Percentiles rank a stretch among this genome's conserved stretches.
These are phyloP conservation scores for Mucor piriformis DNA, from an alignment of 371 early-diverging fungal genomes.

Conservation along the genomic window DNA sequence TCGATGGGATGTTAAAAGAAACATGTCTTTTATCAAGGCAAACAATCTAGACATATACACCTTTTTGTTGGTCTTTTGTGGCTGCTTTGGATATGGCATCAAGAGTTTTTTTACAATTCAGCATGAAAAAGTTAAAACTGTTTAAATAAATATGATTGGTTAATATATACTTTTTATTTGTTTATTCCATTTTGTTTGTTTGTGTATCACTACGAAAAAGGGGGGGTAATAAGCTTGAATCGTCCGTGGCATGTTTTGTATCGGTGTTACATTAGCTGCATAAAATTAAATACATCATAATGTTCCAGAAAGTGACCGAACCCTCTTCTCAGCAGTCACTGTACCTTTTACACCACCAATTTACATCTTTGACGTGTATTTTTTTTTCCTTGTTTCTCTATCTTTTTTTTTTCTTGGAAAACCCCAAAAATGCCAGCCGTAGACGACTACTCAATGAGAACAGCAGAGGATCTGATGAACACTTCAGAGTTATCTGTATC, in stretches of 20 bases:
- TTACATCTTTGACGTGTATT: not conserved
- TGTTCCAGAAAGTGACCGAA: not conserved
- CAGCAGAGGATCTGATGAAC: slow-evolving; percentile 19
- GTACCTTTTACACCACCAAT: not conserved
- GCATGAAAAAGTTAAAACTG: too few relatives aligned
- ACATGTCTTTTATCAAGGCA: slow-evolving; percentile 30
- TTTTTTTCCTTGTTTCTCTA: not conserved
- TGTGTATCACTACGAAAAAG: too few relatives aligned
- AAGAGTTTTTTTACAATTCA: too few relatives aligned
- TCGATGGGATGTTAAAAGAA: slow-evolving; percentile 15
- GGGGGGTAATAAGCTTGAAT: too few relatives aligned
- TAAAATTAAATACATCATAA: not conserved
- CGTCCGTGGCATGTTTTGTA: not conserved
- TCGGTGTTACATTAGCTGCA: not conserved
- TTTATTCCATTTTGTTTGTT: too few relatives aligned
- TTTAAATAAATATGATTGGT: too few relatives aligned
- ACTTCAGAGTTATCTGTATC: slow-evolving; percentile 14
- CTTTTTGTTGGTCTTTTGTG: not conserved
- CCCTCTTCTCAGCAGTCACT: not conserved
- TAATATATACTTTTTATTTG: too few relatives aligned
- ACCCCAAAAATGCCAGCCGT: not conserved
- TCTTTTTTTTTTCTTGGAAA: not conserved
- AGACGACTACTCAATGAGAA: not conserved
- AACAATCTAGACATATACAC: slow-evolving; percentile 30
- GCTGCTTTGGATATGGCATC: not conserved